Conservation (phyloP, 495 filamentous ascomycete species). For the Xylaria flabelliformis region DNA sequence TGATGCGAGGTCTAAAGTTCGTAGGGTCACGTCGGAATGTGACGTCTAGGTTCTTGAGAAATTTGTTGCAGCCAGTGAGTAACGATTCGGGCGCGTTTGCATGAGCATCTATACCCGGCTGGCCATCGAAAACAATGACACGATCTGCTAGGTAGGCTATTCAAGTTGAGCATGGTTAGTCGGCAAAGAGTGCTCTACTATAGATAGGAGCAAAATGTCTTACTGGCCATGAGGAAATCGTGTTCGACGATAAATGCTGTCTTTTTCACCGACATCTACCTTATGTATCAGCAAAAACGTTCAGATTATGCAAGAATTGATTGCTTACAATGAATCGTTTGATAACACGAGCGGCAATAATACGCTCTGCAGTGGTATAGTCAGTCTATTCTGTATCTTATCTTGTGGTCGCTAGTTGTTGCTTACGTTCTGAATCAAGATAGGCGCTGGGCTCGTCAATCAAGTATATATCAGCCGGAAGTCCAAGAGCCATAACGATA, state of each 20-base stretch:
- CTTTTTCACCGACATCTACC: constrained; percentile 94
- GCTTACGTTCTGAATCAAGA: constrained; percentile 83
- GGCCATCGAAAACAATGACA: constrained; percentile 96
- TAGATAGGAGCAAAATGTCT: background rate
- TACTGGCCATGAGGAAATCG: constrained; percentile 97
- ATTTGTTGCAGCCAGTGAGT: constrained; percentile 94
- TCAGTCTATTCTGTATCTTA: background rate
- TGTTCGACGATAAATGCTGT: constrained; percentile 99
- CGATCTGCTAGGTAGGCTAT: constrained; percentile 88
- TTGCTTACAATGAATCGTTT: constrained; percentile 82
- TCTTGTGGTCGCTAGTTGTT: background rate
- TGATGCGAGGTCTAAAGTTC: constrained; percentile 95
- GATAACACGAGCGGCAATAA: constrained; percentile 94
- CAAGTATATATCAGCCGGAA: constrained; percentile 97
- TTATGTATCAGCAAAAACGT: background rate
- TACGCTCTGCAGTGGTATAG: constrained; percentile 65
- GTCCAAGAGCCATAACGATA: constrained; percentile 91
- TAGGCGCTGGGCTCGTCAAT: constrained; percentile 96
- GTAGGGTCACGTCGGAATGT: constrained; percentile 98
- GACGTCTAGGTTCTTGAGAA: constrained; percentile 93
- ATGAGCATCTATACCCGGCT: constrained; percentile 84
- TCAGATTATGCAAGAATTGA: background rate
- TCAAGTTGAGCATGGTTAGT: constrained; percentile 37
- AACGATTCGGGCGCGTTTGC: constrained; percentile 91
- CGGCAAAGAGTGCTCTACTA: background rate